Percentiles rank a stretch among this genome's conserved stretches.
Evolutionary conservation across 1,139 yeast species (phyloP).

Genomic region (Taiozyma sp.): DNA sequence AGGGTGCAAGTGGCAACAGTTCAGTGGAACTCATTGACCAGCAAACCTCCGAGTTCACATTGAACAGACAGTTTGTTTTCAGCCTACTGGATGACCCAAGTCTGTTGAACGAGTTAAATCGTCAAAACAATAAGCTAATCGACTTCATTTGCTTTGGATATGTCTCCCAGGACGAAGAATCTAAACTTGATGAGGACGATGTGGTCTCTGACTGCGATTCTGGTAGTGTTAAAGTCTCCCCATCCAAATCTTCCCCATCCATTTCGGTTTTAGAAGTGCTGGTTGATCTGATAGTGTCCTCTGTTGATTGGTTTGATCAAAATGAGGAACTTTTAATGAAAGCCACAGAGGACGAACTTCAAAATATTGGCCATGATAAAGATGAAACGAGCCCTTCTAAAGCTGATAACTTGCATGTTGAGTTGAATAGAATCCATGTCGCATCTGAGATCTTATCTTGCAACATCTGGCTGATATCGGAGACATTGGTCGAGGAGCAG

Average conservation of each 20-base stretch:
- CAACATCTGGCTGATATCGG: constrained; percentile 95
- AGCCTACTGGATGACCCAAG: constrained; percentile 59
- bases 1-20: constrained; percentile 7
- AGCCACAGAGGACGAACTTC: constrained; percentile 2
- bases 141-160: constrained; percentile 42
- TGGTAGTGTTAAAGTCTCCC: not conserved
- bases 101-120: constrained; percentile 45
- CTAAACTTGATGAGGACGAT: not conserved
- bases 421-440: constrained; percentile 42
- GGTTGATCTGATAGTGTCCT: constrained; percentile 18
- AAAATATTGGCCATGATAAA: constrained; percentile 13
- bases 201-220: constrained; percentile 9
- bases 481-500: constrained; percentile 77
- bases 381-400: constrained; percentile 3
- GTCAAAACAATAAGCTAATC: constrained; percentile 40
- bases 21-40: constrained; percentile 22
- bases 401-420: constrained; percentile 7
- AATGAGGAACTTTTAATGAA: constrained; percentile 15
- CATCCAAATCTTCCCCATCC: not conserved
- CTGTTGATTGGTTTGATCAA: constrained; percentile 21
- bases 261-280: constrained; percentile 20
- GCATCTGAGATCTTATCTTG: constrained; percentile 86
- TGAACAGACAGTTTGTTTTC: constrained; percentile 51
- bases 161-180: constrained; percentile 23
- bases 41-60: constrained; percentile 34